Evolutionary conservation across 2,329 filamentous ascomycete species (phyloP).

Genomic region (Helotiales sp.): DNA sequence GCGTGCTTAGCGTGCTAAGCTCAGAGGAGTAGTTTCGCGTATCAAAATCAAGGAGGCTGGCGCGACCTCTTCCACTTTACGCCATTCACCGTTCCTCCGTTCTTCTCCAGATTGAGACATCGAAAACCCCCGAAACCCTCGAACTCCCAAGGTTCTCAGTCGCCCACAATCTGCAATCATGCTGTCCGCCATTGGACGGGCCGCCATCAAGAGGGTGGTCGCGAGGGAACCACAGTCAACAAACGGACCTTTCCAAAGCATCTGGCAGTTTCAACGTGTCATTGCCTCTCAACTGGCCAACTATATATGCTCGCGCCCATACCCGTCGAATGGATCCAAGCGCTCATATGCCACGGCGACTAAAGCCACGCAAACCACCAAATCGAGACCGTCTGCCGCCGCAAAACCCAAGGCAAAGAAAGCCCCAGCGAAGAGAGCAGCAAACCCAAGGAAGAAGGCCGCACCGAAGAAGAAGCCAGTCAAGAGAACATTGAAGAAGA

Average conservation of each 20-base stretch:
- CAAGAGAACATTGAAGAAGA: constrained; percentile 25
- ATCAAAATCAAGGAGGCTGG: constrained; percentile 22
- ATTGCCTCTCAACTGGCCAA: constrained; percentile 15
- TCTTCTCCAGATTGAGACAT: constrained; percentile 10
- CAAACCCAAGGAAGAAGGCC: constrained; percentile 27
- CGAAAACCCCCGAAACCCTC: background rate
- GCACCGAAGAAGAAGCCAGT: constrained; percentile 32
- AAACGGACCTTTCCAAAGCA: constrained; percentile 25
- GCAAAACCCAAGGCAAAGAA: constrained; percentile 21
- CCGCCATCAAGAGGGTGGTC: constrained; percentile 30
- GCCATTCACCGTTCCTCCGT: constrained; percentile 6
- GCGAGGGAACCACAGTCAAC: constrained; percentile 28
- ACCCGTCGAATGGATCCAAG: constrained; percentile 3
- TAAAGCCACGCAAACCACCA: constrained; percentile 22
- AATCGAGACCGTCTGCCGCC: constrained; percentile 27
- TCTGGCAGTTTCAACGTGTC: constrained; percentile 30
- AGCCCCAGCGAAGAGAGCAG: constrained; percentile 18
- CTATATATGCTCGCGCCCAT: constrained; percentile 14
- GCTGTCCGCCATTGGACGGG: constrained; percentile 35
- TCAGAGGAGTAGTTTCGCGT: constrained; percentile 15
- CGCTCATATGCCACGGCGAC: constrained; percentile 30
- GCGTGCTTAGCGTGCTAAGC: constrained; percentile 1
- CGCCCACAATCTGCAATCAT: constrained; percentile 23
- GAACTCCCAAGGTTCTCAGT: background rate
- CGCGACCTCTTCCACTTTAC: background rate